Evolutionary conservation across 257 asterid genomes (phyloP), one percentile per base, ranked within the genome.

Genomic region (Nicotiana knightiana): DNA sequence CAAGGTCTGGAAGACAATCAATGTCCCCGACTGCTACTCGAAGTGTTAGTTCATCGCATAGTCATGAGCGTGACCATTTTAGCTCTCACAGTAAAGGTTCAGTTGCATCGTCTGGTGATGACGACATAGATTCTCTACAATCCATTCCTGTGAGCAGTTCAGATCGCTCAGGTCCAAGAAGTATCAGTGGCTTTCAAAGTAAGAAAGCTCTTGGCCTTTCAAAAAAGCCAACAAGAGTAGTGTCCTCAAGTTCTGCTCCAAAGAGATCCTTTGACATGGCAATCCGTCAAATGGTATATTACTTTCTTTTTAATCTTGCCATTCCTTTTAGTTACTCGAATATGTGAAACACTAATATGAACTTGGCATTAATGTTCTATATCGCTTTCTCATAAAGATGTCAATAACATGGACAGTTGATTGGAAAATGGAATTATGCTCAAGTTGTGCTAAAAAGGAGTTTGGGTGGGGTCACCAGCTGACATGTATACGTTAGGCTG

Each of bases 21-120:
- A 94, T 92, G 94, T 94, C 99, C 63, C 99, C 98, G 73, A 90
- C 93, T 80, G 94, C 95, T 84, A 88, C 97, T 68, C 91, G 98
- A 88, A 96, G 97, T 80, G 89, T 90, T 68, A 85, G 95, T 83
- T 93, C 98, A 43, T 90, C 95, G 30, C 90, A 89, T 82, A 91
- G 97, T 88, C 93, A 91, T 71, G 97, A 93, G 48, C 86, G 92
- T 84, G 98, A 92, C 84, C 91, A 84, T 70, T 90, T 85, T 89
- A 90, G 96, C 81, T 89, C 93, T 76, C 86, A 89, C 81, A 87
- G 97, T 84, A 96, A 88, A 86, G 95, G 96, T 79, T 96, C 99
- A 18, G 88, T 91, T 86, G 98, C 90, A 83, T 96, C 99, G n/a
- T 94, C 97, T 76, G 94, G 92, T 67, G 97, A 96, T 84, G 98